These are phyloP conservation scores for Cystobasidium slooffiae DNA, from an alignment of 1,284 basidiomycete genomes.

Conservation along the genomic window DNA sequence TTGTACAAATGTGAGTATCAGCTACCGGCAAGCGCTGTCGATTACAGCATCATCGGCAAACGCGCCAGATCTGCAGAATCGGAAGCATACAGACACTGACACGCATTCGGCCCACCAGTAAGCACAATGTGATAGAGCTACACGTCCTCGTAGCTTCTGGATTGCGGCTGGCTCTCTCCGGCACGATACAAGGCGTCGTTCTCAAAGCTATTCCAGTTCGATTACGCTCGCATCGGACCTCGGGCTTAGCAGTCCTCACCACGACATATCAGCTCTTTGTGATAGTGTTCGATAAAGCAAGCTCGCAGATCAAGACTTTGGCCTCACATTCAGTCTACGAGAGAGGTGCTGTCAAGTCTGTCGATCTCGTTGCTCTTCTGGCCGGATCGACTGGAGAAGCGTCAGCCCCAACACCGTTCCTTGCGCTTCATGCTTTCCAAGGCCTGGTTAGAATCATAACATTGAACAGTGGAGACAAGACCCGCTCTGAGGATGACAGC, in stretches of 20 bases:
- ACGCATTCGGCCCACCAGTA: conserved; percentile 42
- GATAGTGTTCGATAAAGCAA: conserved; percentile 38
- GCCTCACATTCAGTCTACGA: conserved; percentile 28
- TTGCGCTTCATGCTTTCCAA: conserved; percentile 51
- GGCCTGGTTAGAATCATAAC: conserved; percentile 51
- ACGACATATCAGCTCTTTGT: conserved; percentile 49
- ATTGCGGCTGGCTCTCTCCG: conserved; percentile 27
- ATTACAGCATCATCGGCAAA: conserved; percentile 7
- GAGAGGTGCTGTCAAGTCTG: conserved; percentile 40
- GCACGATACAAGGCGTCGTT: conserved; percentile 45
- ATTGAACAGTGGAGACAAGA: conserved; percentile 27
- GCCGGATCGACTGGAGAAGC: conserved; percentile 46
- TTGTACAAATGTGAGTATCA: conserved; percentile 49
- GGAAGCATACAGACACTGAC: background rate
- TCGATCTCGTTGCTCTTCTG: conserved; percentile 47
- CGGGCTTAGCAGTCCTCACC: conserved; percentile 49
- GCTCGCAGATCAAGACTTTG: conserved; percentile 18
- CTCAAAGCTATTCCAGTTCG: conserved; percentile 46
- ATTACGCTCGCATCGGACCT: conserved; percentile 40
- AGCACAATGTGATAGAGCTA: conserved; percentile 47
- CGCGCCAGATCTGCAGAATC: background rate
- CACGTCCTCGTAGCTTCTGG: conserved; percentile 28
- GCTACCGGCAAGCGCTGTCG: background rate
- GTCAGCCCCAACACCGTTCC: conserved; percentile 41
- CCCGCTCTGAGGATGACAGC: background rate